Percentiles rank a stretch among this genome's conserved stretches.
These are phyloP conservation scores for Cutaneotrichosporon dermatis DNA, from an alignment of 1,284 basidiomycete species.

Conservation along the genomic window DNA sequence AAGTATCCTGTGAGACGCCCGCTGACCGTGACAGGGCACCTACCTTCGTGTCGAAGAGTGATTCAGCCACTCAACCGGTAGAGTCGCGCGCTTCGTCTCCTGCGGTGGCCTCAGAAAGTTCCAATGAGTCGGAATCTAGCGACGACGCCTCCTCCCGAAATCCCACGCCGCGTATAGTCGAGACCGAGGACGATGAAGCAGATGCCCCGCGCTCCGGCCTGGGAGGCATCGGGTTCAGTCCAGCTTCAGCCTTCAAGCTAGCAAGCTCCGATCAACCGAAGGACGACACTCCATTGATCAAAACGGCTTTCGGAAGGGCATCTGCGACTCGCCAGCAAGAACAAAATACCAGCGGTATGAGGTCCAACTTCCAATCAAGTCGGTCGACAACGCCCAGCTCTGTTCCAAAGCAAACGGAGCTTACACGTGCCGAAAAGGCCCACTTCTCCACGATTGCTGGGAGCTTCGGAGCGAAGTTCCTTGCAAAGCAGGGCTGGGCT, in stretches of 20 bases:
- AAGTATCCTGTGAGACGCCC: conserved; percentile 11
- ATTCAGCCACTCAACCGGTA: background rate
- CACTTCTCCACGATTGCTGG: conserved; percentile 75
- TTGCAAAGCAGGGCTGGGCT: conserved; percentile 93
- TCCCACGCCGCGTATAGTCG: conserved; percentile 27
- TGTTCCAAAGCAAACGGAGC: conserved; percentile 43
- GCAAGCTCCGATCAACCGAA: background rate
- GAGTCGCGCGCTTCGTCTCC: no score
- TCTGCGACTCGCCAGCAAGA: background rate
- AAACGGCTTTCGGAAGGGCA: background rate
- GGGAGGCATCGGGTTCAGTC: background rate
- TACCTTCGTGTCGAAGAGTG: conserved; percentile 53
- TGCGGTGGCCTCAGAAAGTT: conserved; percentile 9
- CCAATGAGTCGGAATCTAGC: background rate
- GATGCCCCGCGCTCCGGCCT: background rate
- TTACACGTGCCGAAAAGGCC: conserved; percentile 62
- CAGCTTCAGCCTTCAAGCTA: background rate
- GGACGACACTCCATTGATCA: background rate
- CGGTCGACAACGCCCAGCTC: conserved; percentile 13
- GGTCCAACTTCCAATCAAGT: conserved; percentile 11
- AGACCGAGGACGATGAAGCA: background rate
- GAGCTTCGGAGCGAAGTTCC: conserved; percentile 76
- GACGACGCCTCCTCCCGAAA: background rate
- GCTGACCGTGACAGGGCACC: conserved; percentile 55
- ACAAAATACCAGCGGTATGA: background rate